Percentiles rank a stretch among this genome's conserved stretches.
Conservation (phyloP, 2,329 filamentous ascomycete genomes). For the Neurospora sp. region DNA sequence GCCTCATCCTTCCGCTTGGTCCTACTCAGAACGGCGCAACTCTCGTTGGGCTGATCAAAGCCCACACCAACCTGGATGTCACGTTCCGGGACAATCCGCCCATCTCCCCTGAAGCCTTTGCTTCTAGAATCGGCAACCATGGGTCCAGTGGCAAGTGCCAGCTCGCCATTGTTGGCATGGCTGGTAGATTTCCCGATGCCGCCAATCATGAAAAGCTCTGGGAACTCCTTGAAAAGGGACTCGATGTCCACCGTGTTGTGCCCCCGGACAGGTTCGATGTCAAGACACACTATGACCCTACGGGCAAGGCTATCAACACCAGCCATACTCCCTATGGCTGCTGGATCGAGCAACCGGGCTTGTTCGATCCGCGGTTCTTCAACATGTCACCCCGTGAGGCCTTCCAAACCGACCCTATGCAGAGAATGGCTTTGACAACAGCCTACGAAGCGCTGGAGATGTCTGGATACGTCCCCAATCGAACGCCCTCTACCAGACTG, state of each 20-base stretch:
- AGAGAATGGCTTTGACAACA: conserved; percentile 63
- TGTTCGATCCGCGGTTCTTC: conserved; percentile 78
- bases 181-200: conserved; percentile 66
- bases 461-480: conserved; percentile 65
- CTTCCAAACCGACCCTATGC: conserved; percentile 71
- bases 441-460: conserved; percentile 77
- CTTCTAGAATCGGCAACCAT: conserved; percentile 34
- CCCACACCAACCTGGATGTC: conserved; percentile 33
- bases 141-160: conserved; percentile 46
- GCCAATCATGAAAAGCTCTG: conserved; percentile 62
- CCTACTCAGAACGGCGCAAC: conserved; percentile 39
- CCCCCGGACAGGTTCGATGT: conserved; percentile 66
- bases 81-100: conserved; percentile 28
- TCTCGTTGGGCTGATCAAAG: conserved; percentile 32
- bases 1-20: conserved; percentile 39
- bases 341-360: conserved; percentile 63
- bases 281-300: conserved; percentile 59
- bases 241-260: conserved; percentile 61
- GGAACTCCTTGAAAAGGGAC: conserved; percentile 63
- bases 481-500: conserved; percentile 58
- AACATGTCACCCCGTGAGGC: conserved; percentile 80
- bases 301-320: conserved; percentile 65
- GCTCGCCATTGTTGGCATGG: conserved; percentile 77
- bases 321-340: conserved; percentile 68
- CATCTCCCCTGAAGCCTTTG: conserved; percentile 24